Evolutionary conservation across 2,329 filamentous ascomycete genomes (phyloP), one percentile per base, ranked within the genome.

Genomic region (Colletotrichum sp.): DNA sequence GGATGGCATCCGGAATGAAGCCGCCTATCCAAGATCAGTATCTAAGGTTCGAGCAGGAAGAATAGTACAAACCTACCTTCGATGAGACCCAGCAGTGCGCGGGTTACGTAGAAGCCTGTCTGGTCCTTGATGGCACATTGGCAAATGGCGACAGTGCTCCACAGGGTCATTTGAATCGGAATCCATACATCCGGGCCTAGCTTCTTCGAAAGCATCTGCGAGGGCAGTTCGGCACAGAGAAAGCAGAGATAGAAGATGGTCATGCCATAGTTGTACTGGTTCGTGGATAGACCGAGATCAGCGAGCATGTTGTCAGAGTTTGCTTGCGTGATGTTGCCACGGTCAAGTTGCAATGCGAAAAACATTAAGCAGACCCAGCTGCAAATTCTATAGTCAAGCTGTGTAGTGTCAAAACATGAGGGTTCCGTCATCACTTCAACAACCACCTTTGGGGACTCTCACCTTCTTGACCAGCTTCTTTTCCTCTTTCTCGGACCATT

Each of bases 401-500:
- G 28, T 6, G n/a, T 49, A 7, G 10, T 2, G 10, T 26, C 18
- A 34, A 13, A 26, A 57, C 3, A 28, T 71, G 1, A 52, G 24
- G 1, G 8, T 18, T 63, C 72, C 73, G 39, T 77, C 76, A 52
- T 7, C n/a, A 13, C 10, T 12, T 8, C 9, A 12, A 30, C 15
- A 2, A 15, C 12, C 8, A 6, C 5, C 28, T n/a, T n/a, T 3
- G 18, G n/a, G 13, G 16, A 2, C 6, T 82, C 83, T 76, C 80
- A 90, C 88, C 83, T 89, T 91, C 62, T 87, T 83, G 8, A 92
- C 86, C 3, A 93, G 81, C 65, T 82, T 87, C 80, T 86, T 88
- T 81, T 93, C 92, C 78, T 93, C 91, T 65, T 87, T 85, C n/a
- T 86, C 82, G 4, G 88, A 88, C 91, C 91, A 93, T 68, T 87